Conservation (phyloP, 768 basidiomycete genomes). For the Nevesoporus exiguus region DNA sequence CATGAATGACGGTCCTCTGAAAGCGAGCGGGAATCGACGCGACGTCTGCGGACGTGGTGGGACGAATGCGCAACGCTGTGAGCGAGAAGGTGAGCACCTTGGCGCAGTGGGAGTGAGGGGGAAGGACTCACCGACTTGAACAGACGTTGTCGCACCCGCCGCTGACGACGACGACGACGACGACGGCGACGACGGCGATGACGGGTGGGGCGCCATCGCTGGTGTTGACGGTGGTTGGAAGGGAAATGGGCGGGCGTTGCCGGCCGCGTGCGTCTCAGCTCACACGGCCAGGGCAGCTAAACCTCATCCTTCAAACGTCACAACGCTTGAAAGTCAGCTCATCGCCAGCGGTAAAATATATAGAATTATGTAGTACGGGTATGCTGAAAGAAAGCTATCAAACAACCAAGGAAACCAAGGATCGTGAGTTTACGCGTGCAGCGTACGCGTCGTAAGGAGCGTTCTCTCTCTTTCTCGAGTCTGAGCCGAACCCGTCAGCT, state of each 20-base stretch:
- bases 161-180: conserved; percentile 57
- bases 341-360: conserved; percentile 19
- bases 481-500: conserved; percentile 8
- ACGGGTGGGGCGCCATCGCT: conserved; percentile 69
- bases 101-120: background rate
- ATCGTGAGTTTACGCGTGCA: conserved; percentile 28
- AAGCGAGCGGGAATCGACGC: conserved; percentile 90
- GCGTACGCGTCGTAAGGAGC: conserved; percentile 27
- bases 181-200: conserved; percentile 53
- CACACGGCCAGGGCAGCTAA: conserved; percentile 20
- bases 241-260: conserved; percentile 29
- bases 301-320: background rate
- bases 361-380: conserved; percentile 35
- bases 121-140: conserved; percentile 83
- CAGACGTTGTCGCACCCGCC: conserved; percentile 74
- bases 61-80: conserved; percentile 86
- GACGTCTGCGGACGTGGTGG: conserved; percentile 79
- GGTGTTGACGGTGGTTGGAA: conserved; percentile 27
- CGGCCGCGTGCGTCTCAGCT: conserved; percentile 23
- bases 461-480: conserved; percentile 1
- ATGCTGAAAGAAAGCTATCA: conserved; percentile 24
- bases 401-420: conserved; percentile 24
- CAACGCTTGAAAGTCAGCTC: background rate
- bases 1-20: conserved; percentile 84
- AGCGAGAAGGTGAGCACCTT: conserved; percentile 3